Base-by-base conservation (phyloP, 371 early-diverging fungal genomes). In the Actinomucor elegans region DNA sequence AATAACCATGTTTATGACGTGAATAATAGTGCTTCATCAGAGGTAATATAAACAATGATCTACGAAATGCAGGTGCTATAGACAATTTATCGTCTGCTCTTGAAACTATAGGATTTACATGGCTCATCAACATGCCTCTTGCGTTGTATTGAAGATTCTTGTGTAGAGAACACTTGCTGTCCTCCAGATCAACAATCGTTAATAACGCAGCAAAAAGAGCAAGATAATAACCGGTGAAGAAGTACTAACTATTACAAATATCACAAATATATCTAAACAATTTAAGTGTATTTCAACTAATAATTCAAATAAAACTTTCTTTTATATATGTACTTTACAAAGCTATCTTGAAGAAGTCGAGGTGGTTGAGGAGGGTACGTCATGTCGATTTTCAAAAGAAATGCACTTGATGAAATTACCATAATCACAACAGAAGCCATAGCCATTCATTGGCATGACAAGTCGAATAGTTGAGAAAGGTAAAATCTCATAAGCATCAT, bases 331-430 rank as follows among this genome's bases (percentile, higher is more conserved):
- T n/a, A n/a, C n/a, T n/a, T n/a, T n/a, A n/a, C n/a, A n/a, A n/a
- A n/a, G n/a, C n/a, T n/a, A n/a, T n/a, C n/a, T n/a, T n/a, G n/a
- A n/a, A n/a, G n/a, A n/a, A n/a, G n/a, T n/a, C n/a, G n/a, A n/a
- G n/a, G n/a, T n/a, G n/a, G n/a, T n/a, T n/a, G n/a, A n/a, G n/a
- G n/a, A n/a, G n/a, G n/a, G n/a, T n/a, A n/a, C n/a, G n/a, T n/a
- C n/a, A n/a, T n/a, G n/a, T n/a, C n/a, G n/a, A n/a, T n/a, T n/a
- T n/a, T n/a, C n/a, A n/a, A n/a, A n/a, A n/a, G n/a, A n/a, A n/a
- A n/a, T n/a, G n/a, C 71, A 23, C 42, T 76, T 76, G 27, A 76
- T 64, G 57, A 76, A 76, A 38, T 76, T 76, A 17, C 77, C 77
- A 54, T 55, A 76, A 42, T 76, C 77, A 32, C 73, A 76, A 17